Evolutionary conservation across 2,329 filamentous ascomycete genomes (phyloP).

Genomic region (Alternaria panax): DNA sequence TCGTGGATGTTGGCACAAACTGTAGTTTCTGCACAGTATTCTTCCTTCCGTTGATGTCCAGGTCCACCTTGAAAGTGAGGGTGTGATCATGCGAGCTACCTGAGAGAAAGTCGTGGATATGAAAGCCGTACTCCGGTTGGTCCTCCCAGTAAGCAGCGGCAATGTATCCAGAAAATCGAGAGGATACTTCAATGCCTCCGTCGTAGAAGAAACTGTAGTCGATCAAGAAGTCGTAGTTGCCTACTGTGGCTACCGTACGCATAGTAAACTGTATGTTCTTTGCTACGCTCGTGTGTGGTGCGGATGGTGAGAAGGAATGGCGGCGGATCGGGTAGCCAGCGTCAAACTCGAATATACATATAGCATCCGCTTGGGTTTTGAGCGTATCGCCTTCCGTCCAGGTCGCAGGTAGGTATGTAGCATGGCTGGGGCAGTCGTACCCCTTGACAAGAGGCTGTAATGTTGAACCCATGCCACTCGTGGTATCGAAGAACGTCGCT

Average conservation of each 20-base stretch:
- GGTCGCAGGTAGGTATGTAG: constrained; percentile 59
- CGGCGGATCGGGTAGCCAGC: constrained; percentile 43
- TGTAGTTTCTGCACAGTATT: constrained; percentile 48
- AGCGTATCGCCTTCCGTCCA: constrained; percentile 50
- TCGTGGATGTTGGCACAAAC: constrained; percentile 53
- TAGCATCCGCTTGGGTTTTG: constrained; percentile 46
- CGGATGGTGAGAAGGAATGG: constrained; percentile 27
- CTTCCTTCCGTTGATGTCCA: constrained; percentile 47
- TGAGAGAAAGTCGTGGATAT: constrained; percentile 49
- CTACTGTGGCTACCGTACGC: constrained; percentile 59
- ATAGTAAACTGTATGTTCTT: constrained; percentile 52
- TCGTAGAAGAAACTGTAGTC: constrained; percentile 41
- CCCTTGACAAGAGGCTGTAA: constrained; percentile 54
- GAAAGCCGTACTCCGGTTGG: constrained; percentile 48
- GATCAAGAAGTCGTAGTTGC: constrained; percentile 46
- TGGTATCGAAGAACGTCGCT: constrained; percentile 58
- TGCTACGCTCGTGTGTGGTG: constrained; percentile 38
- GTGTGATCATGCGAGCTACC: constrained; percentile 50
- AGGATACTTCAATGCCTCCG: constrained; percentile 34
- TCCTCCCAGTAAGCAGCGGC: constrained; percentile 33
- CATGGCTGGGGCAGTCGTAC: constrained; percentile 62
- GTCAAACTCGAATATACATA: constrained; percentile 51
- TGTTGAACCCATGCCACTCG: constrained; percentile 59
- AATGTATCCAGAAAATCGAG: constrained; percentile 41
- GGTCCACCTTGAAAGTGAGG: constrained; percentile 53